Evolutionary conservation across 2,329 filamentous ascomycete species (phyloP).

Genomic region (Aureobasidium sp.): DNA sequence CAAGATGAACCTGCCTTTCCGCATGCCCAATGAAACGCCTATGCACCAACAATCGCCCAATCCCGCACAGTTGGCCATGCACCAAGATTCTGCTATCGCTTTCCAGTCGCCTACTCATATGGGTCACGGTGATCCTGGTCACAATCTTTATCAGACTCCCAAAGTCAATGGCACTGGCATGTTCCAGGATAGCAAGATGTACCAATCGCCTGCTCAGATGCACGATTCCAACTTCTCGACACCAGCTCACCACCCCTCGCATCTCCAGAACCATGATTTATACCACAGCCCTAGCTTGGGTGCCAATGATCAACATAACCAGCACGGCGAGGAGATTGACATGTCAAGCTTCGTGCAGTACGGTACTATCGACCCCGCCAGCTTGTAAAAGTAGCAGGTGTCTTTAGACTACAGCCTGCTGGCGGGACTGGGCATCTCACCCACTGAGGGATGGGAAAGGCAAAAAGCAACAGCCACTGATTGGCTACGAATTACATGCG

Average conservation of each 20-base stretch:
- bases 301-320: slow-evolving; percentile 21
- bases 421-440: slow-evolving; percentile 4
- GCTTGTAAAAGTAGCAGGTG: slow-evolving; percentile 30
- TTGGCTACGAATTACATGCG: slow-evolving; percentile 5
- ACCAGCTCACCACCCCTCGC: slow-evolving; percentile 18
- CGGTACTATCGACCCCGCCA: slow-evolving; percentile 40
- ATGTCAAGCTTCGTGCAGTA: slow-evolving; percentile 42
- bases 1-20: slow-evolving; percentile 26
- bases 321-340: slow-evolving; percentile 28
- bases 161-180: slow-evolving; percentile 30
- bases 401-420: slow-evolving; percentile 4
- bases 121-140: slow-evolving; percentile 23
- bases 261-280: slow-evolving; percentile 11
- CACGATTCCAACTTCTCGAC: slow-evolving; percentile 26
- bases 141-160: slow-evolving; percentile 26
- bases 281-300: slow-evolving; percentile 29
- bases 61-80: slow-evolving; percentile 17
- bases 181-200: slow-evolving; percentile 37
- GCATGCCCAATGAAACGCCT: slow-evolving; percentile 22
- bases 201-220: slow-evolving; percentile 32
- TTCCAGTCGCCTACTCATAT: slow-evolving; percentile 30
- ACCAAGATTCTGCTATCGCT: slow-evolving; percentile 32
- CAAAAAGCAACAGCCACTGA: slow-evolving; percentile 4
- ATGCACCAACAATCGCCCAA: slow-evolving; percentile 28
- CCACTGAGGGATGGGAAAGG: neutral